These are phyloP conservation scores for Pseudogymnoascus sp. DNA, from an alignment of 2,329 filamentous ascomycete genomes.

Conservation along the genomic window DNA sequence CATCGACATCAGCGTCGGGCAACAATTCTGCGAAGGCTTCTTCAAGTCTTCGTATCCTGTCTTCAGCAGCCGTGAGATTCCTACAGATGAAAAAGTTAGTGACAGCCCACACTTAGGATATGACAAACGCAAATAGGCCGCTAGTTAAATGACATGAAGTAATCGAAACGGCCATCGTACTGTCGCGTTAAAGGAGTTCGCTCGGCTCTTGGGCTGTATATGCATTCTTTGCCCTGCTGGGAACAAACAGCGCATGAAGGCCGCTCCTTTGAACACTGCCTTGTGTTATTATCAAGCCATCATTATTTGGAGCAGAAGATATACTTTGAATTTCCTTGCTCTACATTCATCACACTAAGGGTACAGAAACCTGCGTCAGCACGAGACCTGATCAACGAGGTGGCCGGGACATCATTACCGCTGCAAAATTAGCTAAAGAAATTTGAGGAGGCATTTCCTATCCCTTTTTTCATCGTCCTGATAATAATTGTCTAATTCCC, in stretches of 20 bases:
- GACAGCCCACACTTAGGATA: neutral
- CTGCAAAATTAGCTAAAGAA: neutral
- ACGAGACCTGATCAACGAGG: neutral
- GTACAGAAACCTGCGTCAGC: neutral
- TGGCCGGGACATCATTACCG: neutral
- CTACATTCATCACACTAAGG: slow-evolving; percentile 14
- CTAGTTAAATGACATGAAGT: neutral
- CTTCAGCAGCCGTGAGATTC: slow-evolving; percentile 17
- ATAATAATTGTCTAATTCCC: neutral
- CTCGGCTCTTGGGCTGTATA: slow-evolving; percentile 34
- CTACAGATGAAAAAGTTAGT: neutral
- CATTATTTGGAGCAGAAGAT: neutral
- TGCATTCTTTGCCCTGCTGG: slow-evolving; percentile 33
- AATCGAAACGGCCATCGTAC: slow-evolving; percentile 22
- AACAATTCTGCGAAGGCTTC: slow-evolving; percentile 11
- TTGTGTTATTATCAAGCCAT: neutral
- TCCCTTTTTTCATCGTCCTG: neutral
- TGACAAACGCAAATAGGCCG: neutral
- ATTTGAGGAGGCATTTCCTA: neutral
- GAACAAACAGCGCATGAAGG: slow-evolving; percentile 32
- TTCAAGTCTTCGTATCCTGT: slow-evolving; percentile 14
- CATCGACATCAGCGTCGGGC: slow-evolving; percentile 16
- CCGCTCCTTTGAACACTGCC: slow-evolving; percentile 34
- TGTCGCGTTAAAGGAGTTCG: slow-evolving; percentile 34
- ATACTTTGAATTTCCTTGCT: slow-evolving; percentile 14